phyloP scores from a whole-genome alignment of 1,284 basidiomycete species.

The Apiotrichum akiyoshidainum region DNA sequence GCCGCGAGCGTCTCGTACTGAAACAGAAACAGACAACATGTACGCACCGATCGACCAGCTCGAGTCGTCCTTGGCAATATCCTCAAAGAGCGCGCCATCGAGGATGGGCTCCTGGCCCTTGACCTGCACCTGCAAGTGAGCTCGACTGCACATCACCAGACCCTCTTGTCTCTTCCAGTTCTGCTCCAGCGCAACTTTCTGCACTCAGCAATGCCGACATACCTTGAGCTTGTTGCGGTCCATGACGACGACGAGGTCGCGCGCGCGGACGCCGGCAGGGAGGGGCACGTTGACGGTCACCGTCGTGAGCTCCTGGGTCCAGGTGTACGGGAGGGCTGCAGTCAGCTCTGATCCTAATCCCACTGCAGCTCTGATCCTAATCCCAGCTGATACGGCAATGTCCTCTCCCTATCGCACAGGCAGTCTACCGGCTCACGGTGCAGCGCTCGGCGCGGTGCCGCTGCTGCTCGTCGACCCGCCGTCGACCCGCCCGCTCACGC shows the following conservation, averaged over 20 bases:
- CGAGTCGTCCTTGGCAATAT: slow-evolving; percentile 92
- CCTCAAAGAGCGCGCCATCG: slow-evolving; percentile 86
- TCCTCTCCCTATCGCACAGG: not conserved
- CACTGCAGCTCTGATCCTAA: no score
- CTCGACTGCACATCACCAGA: not conserved
- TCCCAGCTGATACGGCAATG: not conserved
- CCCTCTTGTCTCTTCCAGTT: no score
- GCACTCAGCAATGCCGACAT: not conserved
- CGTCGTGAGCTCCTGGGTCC: slow-evolving; percentile 86
- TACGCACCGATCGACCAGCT: slow-evolving; percentile 89
- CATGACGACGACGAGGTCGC: slow-evolving; percentile 71
- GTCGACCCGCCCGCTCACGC: not conserved
- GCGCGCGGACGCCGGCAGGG: slow-evolving; percentile 77
- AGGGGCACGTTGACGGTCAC: slow-evolving; percentile 80
- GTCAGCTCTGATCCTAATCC: not conserved
- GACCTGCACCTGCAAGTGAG: slow-evolving; percentile 60
- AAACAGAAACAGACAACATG: not conserved
- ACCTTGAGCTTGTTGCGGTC: slow-evolving; percentile 72
- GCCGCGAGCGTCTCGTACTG: no score
- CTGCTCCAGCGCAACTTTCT: not conserved
- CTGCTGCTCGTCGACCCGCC: no score
- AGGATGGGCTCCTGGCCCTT: slow-evolving; percentile 83
- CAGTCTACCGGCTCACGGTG: no score
- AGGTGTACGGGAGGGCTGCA: slow-evolving; percentile 81
- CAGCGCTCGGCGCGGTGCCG: no score